Conservation (phyloP, 2,329 filamentous ascomycete species). For the Apiospora rasikravindrae region DNA sequence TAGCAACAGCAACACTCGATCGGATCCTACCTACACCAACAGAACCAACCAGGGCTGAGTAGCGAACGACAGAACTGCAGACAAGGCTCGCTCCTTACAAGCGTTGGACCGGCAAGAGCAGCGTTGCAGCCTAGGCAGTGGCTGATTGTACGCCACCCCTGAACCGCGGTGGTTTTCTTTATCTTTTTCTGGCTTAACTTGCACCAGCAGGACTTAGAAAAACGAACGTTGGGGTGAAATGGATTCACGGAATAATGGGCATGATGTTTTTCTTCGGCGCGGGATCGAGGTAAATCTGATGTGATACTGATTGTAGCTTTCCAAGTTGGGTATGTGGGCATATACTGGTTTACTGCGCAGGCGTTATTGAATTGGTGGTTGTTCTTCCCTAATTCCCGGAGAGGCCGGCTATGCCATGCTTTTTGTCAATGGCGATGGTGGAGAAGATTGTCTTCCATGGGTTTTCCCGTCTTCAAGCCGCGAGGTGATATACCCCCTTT, state of each 20-base stretch:
- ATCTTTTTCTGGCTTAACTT: not conserved
- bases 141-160: not conserved
- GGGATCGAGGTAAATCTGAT: not conserved
- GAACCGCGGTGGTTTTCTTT: not conserved
- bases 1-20: not conserved
- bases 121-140: not conserved
- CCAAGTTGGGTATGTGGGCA: not conserved
- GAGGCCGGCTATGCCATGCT: not conserved
- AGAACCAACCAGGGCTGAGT: not conserved
- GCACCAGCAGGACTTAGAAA: not conserved
- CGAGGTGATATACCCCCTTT: constrained; percentile 2
- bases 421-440: not conserved
- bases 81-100: not conserved
- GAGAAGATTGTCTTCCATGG: constrained; percentile 1
- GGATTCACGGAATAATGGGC: not conserved
- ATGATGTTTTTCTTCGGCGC: not conserved
- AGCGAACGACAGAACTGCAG: not conserved
- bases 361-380: constrained; percentile 13
- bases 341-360: not conserved
- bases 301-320: not conserved
- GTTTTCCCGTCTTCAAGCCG: not conserved
- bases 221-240: not conserved
- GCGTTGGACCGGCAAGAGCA: not conserved
- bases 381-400: not conserved
- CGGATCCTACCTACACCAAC: not conserved